A percentile compares a stretch with the other conserved stretches of the same genome.
Conservation (phyloP, 1,284 basidiomycete genomes). For the Ganoderma lingzhi region DNA sequence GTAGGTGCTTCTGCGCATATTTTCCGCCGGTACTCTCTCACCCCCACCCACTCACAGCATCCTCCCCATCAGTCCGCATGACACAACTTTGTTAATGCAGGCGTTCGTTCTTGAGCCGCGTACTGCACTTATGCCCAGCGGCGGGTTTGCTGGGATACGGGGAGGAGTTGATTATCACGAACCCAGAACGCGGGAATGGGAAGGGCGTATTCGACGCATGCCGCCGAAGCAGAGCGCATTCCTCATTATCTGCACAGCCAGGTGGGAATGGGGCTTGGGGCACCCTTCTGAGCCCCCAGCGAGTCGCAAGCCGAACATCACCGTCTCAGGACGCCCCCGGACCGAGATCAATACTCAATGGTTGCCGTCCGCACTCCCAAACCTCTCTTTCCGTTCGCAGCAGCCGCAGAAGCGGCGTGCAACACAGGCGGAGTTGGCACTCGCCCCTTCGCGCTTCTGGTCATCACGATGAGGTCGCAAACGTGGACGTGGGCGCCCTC, state of each 20-base stretch:
- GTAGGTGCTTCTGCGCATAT: conserved; percentile 20
- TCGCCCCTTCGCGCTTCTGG: conserved; percentile 17
- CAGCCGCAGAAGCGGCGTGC: background rate
- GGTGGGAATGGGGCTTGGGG: background rate
- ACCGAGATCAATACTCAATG: background rate
- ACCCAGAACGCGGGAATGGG: conserved; percentile 8
- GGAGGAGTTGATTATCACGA: conserved; percentile 8
- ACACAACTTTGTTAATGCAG: conserved; percentile 22
- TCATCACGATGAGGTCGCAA: conserved; percentile 22
- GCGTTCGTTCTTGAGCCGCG: conserved; percentile 10
- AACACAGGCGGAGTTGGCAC: conserved; percentile 2
- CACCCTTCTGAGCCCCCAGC: background rate
- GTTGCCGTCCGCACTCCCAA: background rate
- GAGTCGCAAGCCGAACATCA: background rate
- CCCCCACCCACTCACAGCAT: conserved; percentile 5
- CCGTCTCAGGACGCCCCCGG: background rate
- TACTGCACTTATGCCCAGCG: background rate
- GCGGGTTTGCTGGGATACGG: background rate
- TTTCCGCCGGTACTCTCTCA: conserved; percentile 1
- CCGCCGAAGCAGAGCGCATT: background rate
- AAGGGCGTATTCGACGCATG: background rate
- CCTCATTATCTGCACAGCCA: conserved; percentile 9
- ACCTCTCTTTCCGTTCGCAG: background rate
- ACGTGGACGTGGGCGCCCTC: background rate
- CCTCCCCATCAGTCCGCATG: conserved; percentile 22